Percentiles rank a stretch among this genome's conserved stretches.
Evolutionary conservation across 164 flowering plant species (phyloP).

Genomic region (Macadamia integrifolia): DNA sequence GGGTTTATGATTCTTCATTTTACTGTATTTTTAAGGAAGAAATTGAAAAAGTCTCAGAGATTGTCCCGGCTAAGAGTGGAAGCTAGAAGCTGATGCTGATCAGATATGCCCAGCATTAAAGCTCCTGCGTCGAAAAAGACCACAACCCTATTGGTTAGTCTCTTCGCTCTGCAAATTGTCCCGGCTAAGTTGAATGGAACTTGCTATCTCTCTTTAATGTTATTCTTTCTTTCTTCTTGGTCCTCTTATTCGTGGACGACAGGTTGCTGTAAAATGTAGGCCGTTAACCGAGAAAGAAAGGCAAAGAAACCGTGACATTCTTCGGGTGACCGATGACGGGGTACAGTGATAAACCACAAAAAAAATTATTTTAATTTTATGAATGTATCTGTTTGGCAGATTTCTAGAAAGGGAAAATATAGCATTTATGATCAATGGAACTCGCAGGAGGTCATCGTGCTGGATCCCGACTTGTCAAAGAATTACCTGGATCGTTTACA

Average conservation of each 20-base stretch:
- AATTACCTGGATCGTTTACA: slow-evolving; percentile 80
- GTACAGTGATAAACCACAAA: slow-evolving; percentile 20
- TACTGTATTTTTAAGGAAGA: neutral
- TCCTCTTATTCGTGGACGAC: slow-evolving; percentile 4
- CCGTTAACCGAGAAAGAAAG: slow-evolving; percentile 49
- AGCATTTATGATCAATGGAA: neutral
- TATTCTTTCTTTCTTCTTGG: neutral
- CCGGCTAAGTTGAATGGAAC: neutral
- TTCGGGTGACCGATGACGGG: slow-evolving; percentile 61
- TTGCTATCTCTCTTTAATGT: neutral
- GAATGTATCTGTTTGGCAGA: neutral
- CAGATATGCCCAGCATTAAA: slow-evolving; percentile 66
- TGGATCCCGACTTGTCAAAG: slow-evolving; percentile 85
- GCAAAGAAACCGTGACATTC: slow-evolving; percentile 48
- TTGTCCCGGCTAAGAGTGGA: neutral
- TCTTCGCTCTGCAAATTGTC: neutral
- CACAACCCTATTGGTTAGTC: slow-evolving; percentile 64
- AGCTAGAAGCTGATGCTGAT: slow-evolving; percentile 15
- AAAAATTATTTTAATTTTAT: neutral
- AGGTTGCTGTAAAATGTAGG: slow-evolving; percentile 92
- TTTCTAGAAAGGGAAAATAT: neutral
- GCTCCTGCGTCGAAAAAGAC: slow-evolving; percentile 65
- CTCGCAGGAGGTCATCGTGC: slow-evolving; percentile 59
- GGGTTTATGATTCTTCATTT: neutral
- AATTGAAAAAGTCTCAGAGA: neutral